These are phyloP conservation scores for Pontederia crassipes DNA, from an alignment of 176 grass and related monocot species.

Conservation along the genomic window DNA sequence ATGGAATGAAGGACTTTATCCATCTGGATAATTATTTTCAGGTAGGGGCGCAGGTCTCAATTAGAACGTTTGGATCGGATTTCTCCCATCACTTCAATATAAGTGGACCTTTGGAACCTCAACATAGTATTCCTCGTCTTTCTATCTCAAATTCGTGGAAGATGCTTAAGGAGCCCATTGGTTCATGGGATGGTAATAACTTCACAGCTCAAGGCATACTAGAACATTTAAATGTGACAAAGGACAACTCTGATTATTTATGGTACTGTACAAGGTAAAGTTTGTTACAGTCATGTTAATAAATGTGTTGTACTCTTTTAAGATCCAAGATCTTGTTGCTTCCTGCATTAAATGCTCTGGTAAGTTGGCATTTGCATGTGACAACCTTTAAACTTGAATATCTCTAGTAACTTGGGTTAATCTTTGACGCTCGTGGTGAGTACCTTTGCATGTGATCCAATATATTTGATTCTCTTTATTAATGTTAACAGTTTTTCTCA, in stretches of 20 bases:
- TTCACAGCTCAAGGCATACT: slow-evolving; percentile 77
- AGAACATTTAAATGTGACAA: slow-evolving; percentile 96
- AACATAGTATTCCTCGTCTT: slow-evolving; percentile 18
- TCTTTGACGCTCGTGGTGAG: too few species aligned
- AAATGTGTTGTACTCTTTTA: too few species aligned
- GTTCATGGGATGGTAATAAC: slow-evolving; percentile 45
- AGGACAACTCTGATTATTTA: slow-evolving; percentile 85
- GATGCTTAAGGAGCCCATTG: slow-evolving; percentile 62
- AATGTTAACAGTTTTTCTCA: neutral
- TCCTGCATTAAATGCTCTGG: too few species aligned
- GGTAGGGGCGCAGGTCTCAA: slow-evolving; percentile 63
- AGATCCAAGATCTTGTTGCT: too few species aligned
- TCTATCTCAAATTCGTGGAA: slow-evolving; percentile 60
- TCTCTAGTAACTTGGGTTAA: too few species aligned
- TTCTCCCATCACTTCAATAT: slow-evolving; percentile 48
- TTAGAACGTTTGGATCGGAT: slow-evolving; percentile 62
- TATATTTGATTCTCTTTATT: neutral
- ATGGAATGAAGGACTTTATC: neutral
- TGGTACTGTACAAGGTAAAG: slow-evolving; percentile 92
- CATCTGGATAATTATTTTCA: slow-evolving; percentile 32
- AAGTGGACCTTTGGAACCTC: slow-evolving; percentile 25
- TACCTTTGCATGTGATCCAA: too few species aligned
- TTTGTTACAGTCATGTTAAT: too few species aligned
- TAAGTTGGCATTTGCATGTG: too few species aligned
- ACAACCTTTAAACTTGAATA: too few species aligned